Percentiles rank a stretch among this genome's conserved stretches.
phyloP scores from a whole-genome alignment of 257 asterid genomes.

The Nicotiana tomentosiformis region DNA sequence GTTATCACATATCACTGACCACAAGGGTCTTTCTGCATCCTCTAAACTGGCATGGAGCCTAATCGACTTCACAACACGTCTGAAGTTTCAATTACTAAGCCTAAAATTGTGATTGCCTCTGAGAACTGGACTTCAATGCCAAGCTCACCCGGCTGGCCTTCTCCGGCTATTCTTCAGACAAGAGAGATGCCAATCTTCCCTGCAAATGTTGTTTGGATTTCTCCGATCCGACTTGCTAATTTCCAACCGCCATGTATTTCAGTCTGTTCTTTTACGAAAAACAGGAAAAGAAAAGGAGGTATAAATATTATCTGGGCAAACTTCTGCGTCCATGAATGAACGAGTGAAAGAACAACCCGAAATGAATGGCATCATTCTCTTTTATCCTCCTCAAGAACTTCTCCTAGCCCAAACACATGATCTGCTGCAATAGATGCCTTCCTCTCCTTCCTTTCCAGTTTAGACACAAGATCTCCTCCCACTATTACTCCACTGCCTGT shows the following conservation, averaged over 20 bases:
- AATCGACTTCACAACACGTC: background rate
- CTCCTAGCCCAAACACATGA: conserved; percentile 49
- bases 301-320: background rate
- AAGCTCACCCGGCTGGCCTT: conserved; percentile 1
- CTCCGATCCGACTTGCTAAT: background rate
- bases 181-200: background rate
- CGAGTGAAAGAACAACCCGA: background rate
- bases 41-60: background rate
- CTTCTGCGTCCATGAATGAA: conserved; percentile 2
- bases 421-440: conserved; percentile 49
- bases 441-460: conserved; percentile 47
- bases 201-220: background rate
- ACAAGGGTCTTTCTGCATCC: background rate
- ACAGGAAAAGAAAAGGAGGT: background rate
- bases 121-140: background rate
- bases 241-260: background rate
- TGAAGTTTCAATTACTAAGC: background rate
- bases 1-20: background rate
- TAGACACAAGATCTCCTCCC: conserved; percentile 60
- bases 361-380: conserved; percentile 23
- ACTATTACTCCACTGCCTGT: conserved; percentile 55
- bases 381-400: conserved; percentile 39
- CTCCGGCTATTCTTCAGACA: background rate
- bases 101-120: background rate
- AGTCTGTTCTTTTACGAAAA: background rate